phyloP scores from a whole-genome alignment of 106 monocot species.

The Amphibolis antarctica region DNA sequence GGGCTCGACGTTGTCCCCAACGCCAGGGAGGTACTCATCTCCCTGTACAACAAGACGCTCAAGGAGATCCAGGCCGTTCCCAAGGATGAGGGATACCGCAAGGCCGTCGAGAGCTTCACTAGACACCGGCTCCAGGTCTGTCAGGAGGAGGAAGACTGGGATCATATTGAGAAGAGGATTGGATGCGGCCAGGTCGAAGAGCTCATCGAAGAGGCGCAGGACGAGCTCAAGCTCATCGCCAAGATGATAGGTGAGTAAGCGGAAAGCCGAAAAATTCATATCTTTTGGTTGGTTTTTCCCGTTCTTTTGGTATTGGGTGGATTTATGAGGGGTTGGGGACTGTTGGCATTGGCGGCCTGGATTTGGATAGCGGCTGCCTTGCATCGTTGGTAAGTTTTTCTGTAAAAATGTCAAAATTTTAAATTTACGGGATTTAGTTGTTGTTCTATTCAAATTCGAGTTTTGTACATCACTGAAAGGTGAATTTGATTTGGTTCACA shows the following conservation, averaged over 20 bases:
- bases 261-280: no score
- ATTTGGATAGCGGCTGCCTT: no score
- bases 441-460: no score
- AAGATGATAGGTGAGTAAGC: slow-evolving; percentile 63
- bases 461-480: no score
- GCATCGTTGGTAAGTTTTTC: no score
- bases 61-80: slow-evolving; percentile 81
- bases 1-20: slow-evolving; percentile 90
- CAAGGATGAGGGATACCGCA: slow-evolving; percentile 72
- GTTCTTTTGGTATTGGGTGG: background rate
- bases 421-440: no score
- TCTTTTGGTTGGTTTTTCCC: background rate
- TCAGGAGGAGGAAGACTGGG: slow-evolving; percentile 82
- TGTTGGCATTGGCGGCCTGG: no score
- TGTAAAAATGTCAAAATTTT: no score
- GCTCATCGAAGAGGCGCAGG: slow-evolving; percentile 91
- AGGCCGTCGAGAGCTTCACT: slow-evolving; percentile 92
- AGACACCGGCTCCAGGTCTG: slow-evolving; percentile 60
- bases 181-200: slow-evolving; percentile 96
- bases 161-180: slow-evolving; percentile 67
- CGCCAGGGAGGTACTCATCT: slow-evolving; percentile 75
- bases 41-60: slow-evolving; percentile 62
- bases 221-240: slow-evolving; percentile 75
- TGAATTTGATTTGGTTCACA: no score
- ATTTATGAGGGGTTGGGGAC: no score